A percentile compares a stretch with the other conserved stretches of the same genome.
phyloP scores from a whole-genome alignment of 192 early-diverging fungal species.

The Fimicolochytrium jonesii region DNA sequence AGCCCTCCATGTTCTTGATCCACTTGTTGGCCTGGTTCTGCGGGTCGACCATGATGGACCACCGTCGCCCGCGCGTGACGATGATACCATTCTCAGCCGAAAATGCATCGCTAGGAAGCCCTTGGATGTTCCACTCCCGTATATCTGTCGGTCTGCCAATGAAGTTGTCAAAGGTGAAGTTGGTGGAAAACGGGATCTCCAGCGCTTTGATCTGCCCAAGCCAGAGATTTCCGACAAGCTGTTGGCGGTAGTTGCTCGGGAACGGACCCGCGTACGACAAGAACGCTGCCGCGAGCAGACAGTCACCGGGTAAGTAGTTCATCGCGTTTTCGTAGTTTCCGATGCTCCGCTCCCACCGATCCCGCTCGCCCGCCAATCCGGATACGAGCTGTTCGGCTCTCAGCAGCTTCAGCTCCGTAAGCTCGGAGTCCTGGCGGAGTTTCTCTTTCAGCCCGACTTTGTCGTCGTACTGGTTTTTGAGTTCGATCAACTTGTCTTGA shows the following conservation, averaged over 20 bases:
- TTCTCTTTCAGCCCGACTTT: conserved; percentile 55
- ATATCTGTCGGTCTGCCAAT: conserved; percentile 59
- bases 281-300: conserved; percentile 54
- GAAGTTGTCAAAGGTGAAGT: conserved; percentile 50
- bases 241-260: conserved; percentile 51
- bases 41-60: conserved; percentile 61
- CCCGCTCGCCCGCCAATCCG: conserved; percentile 53
- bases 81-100: conserved; percentile 61
- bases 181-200: conserved; percentile 53
- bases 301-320: conserved; percentile 52
- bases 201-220: conserved; percentile 51
- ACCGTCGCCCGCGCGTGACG: conserved; percentile 50
- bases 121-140: conserved; percentile 59
- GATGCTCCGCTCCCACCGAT: conserved; percentile 56
- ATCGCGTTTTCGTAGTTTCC: conserved; percentile 51
- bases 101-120: conserved; percentile 57
- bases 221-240: conserved; percentile 45
- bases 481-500: conserved; percentile 56
- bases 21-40: conserved; percentile 61
- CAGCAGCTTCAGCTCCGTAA: conserved; percentile 49
- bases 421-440: conserved; percentile 51
- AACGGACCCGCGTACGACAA: conserved; percentile 60
- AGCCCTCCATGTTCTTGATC: conserved; percentile 58
- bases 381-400: conserved; percentile 57
- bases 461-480: conserved; percentile 59